Evolutionary conservation across 768 basidiomycete species (phyloP).

Genomic region (Gloeophyllum trabeum): DNA sequence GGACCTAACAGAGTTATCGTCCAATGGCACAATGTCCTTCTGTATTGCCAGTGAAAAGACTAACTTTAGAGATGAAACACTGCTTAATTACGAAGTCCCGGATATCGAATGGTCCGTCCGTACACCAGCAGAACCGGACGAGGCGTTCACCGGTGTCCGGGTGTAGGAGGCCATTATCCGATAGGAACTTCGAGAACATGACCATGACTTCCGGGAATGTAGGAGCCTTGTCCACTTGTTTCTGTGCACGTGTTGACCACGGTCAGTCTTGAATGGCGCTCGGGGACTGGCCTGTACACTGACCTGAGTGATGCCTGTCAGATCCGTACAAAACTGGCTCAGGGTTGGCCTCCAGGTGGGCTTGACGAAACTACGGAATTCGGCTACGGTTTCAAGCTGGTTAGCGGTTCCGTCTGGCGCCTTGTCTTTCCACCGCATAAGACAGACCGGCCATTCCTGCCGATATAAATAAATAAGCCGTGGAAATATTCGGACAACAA

Average conservation of each 20-base stretch:
- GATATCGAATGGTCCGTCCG: constrained; percentile 75
- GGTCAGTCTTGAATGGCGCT: constrained; percentile 1
- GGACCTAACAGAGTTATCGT: no score
- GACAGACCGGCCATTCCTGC: constrained; percentile 89
- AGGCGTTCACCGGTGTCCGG: constrained; percentile 40
- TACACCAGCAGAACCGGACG: constrained; percentile 70
- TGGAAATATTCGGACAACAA: constrained; percentile 3
- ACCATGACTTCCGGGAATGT: constrained; percentile 59
- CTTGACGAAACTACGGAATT: constrained; percentile 81
- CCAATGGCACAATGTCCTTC: no score
- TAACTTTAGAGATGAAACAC: constrained; percentile 75
- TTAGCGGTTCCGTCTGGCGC: constrained; percentile 36
- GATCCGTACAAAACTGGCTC: constrained; percentile 70
- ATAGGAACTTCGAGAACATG: constrained; percentile 55
- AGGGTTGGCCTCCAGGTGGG: constrained; percentile 82
- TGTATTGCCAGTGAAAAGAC: constrained; percentile 14
- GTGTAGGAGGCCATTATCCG: constrained; percentile 60
- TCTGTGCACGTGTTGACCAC: constrained; percentile 30
- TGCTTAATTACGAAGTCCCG: constrained; percentile 84
- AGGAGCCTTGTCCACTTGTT: constrained; percentile 72
- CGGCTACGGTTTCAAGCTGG: constrained; percentile 58
- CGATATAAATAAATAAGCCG: constrained; percentile 7
- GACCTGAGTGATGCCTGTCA: constrained; percentile 94
- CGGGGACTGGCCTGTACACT: constrained; percentile 15
- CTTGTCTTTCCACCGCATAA: constrained; percentile 74